Percentiles rank a stretch among this genome's conserved stretches.
Evolutionary conservation across 371 early-diverging fungal genomes (phyloP).

Genomic region (Nematocida sp.): DNA sequence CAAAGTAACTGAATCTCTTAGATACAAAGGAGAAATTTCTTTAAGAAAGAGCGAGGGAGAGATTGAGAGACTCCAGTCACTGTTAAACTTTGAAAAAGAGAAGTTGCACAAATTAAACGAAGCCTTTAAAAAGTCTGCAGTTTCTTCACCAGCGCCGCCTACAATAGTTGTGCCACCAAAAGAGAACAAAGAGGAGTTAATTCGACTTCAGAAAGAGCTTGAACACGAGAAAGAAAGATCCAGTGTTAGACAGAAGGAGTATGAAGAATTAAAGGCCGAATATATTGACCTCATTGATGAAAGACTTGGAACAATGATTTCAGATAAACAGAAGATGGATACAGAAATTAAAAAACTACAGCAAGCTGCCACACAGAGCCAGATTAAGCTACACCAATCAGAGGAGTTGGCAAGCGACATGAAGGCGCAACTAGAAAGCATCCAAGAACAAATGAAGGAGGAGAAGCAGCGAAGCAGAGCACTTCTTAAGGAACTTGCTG

Average conservation of each 20-base stretch:
- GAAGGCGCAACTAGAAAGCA: conserved; percentile 2
- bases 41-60: conserved; percentile 73
- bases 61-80: conserved; percentile 71
- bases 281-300: conserved; percentile 58
- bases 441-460: conserved; percentile 7
- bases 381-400: conserved; percentile 52
- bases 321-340: conserved; percentile 45
- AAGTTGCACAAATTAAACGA: conserved; percentile 52
- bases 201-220: conserved; percentile 62
- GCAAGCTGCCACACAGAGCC: conserved; percentile 21
- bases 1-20: conserved; percentile 75
- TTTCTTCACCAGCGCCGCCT: neutral
- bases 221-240: conserved; percentile 72
- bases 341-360: conserved; percentile 54
- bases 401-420: conserved; percentile 1
- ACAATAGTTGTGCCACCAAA: conserved; percentile 63
- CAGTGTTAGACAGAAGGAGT: conserved; percentile 72
- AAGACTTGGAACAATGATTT: conserved; percentile 61
- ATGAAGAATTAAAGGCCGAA: conserved; percentile 56
- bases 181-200: conserved; percentile 72
- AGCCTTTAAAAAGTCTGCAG: conserved; percentile 47
- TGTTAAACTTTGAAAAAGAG: conserved; percentile 56
- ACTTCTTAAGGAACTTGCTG: conserved; percentile 5
- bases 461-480: conserved; percentile 20
- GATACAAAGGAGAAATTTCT: conserved; percentile 72